phyloP scores from a whole-genome alignment of 2,329 filamentous ascomycete genomes.

The Scedosporium aurantiacum region DNA sequence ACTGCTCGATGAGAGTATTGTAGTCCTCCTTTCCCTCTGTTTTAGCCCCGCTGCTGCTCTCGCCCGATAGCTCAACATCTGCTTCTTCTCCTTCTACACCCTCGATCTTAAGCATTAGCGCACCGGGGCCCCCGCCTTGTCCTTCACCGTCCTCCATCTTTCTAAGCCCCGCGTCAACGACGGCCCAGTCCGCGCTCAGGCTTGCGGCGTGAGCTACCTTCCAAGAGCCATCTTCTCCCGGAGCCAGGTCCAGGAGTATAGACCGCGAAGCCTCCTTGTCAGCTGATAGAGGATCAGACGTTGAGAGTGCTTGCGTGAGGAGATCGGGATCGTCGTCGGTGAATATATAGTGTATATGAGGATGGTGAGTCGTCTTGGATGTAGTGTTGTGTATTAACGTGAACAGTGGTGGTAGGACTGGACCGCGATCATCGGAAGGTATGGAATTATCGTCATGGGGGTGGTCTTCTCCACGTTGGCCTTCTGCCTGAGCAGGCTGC shows the following conservation, averaged over 20 bases:
- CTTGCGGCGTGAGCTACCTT: constrained; percentile 59
- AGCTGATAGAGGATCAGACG: constrained; percentile 15
- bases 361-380: constrained; percentile 68
- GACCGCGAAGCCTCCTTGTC: constrained; percentile 25
- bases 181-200: constrained; percentile 62
- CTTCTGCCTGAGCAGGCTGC: background rate
- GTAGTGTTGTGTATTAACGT: constrained; percentile 68
- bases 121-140: constrained; percentile 21
- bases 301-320: constrained; percentile 53
- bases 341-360: constrained; percentile 85
- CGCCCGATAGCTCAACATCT: constrained; percentile 5
- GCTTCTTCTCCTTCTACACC: constrained; percentile 30
- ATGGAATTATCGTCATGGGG: background rate
- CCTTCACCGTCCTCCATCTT: constrained; percentile 27
- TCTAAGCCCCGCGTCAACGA: constrained; percentile 34
- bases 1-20: constrained; percentile 40
- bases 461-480: background rate
- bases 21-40: constrained; percentile 34
- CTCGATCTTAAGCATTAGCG: constrained; percentile 52
- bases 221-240: constrained; percentile 29
- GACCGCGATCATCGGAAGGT: background rate
- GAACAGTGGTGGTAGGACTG: constrained; percentile 53
- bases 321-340: constrained; percentile 77
- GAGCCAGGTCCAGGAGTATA: constrained; percentile 44
- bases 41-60: constrained; percentile 9